phyloP scores from a whole-genome alignment of 2,329 filamentous ascomycete genomes.

The Nothophaeocryptopus gaeumannii region DNA sequence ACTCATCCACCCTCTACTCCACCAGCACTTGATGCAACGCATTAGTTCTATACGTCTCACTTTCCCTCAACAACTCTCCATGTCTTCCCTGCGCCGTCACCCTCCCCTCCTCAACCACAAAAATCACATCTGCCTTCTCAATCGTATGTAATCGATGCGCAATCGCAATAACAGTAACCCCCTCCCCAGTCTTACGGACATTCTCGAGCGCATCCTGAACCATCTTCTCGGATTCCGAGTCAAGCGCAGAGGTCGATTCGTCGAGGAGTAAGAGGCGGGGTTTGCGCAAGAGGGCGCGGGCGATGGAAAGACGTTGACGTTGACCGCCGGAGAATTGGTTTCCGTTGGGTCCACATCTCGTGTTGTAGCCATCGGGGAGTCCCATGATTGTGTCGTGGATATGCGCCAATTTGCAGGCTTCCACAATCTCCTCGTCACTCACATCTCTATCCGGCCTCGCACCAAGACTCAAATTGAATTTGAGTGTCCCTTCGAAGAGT shows the following conservation, averaged over 20 bases:
- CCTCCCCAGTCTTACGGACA: conserved; percentile 18
- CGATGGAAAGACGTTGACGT: conserved; percentile 43
- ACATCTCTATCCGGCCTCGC: conserved; percentile 55
- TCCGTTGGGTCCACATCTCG: conserved; percentile 45
- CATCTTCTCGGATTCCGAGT: conserved; percentile 43
- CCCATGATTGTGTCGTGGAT: conserved; percentile 66
- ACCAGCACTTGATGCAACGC: conserved; percentile 26
- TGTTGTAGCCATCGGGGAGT: conserved; percentile 65
- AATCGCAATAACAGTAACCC: conserved; percentile 44
- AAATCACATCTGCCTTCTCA: conserved; percentile 43
- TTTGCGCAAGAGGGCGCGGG: conserved; percentile 43
- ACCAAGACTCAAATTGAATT: conserved; percentile 39
- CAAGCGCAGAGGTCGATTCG: conserved; percentile 44
- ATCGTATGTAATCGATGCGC: conserved; percentile 45
- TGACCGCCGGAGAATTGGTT: conserved; percentile 45
- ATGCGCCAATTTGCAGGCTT: conserved; percentile 65
- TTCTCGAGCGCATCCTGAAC: conserved; percentile 42
- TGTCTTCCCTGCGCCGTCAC: conserved; percentile 51
- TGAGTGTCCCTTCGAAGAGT: conserved; percentile 46
- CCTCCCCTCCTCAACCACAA: conserved; percentile 48
- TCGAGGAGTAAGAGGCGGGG: conserved; percentile 43
- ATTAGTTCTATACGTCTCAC: conserved; percentile 23
- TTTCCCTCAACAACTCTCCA: conserved; percentile 35
- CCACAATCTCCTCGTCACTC: conserved; percentile 60
- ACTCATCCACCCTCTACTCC: conserved; percentile 32